Evolutionary conservation across 2,329 filamentous ascomycete species (phyloP).

Genomic region (Gnomoniopsis sp.): DNA sequence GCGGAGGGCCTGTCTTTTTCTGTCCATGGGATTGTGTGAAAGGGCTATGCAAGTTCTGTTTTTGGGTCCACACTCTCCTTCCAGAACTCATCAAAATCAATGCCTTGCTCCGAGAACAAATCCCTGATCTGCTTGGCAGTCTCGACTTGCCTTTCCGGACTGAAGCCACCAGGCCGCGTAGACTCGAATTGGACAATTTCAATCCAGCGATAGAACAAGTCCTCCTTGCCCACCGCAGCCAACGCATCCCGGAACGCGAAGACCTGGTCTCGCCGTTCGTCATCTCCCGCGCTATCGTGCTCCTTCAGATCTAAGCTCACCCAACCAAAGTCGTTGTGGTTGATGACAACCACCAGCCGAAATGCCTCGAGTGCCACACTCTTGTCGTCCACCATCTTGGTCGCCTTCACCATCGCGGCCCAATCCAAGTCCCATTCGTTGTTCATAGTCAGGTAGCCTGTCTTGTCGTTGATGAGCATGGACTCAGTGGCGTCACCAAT

Average conservation of each 20-base stretch:
- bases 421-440: constrained; percentile 87
- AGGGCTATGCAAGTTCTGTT: constrained; percentile 25
- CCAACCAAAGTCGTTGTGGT: constrained; percentile 69
- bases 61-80: constrained; percentile 54
- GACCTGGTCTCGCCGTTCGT: constrained; percentile 68
- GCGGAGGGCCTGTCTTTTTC: not conserved
- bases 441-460: constrained; percentile 83
- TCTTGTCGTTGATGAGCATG: constrained; percentile 69
- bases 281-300: constrained; percentile 46
- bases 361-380: constrained; percentile 63
- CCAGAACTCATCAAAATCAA: constrained; percentile 84
- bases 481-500: constrained; percentile 68
- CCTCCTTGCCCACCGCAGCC: constrained; percentile 74
- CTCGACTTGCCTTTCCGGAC: constrained; percentile 65
- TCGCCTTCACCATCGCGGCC: constrained; percentile 71
- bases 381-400: constrained; percentile 64
- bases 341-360: constrained; percentile 65
- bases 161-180: constrained; percentile 74
- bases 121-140: constrained; percentile 72
- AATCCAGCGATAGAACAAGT: constrained; percentile 88
- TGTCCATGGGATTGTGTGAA: not conserved
- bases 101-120: constrained; percentile 68
- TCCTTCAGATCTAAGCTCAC: constrained; percentile 59
- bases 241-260: constrained; percentile 77
- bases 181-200: constrained; percentile 89